Conservation (phyloP, 352 stramenopile genomes). For the Plasmopara muralis region DNA sequence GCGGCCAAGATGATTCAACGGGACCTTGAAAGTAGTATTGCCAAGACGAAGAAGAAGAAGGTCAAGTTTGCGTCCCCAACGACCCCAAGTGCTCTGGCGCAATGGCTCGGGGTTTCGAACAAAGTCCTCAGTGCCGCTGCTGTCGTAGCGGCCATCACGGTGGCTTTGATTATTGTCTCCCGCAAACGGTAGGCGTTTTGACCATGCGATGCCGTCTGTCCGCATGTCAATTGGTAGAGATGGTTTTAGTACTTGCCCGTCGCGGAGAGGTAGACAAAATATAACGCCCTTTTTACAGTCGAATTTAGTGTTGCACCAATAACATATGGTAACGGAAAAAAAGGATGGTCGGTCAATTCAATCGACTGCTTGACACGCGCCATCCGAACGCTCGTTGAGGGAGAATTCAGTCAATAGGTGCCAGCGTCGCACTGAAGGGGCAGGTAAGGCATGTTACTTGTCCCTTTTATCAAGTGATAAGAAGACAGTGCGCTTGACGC, state of each 20-base stretch:
- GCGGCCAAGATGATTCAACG: slow-evolving; percentile 67
- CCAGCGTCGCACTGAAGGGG: too few relatives aligned
- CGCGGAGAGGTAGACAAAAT: too few relatives aligned
- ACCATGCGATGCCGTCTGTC: neutral
- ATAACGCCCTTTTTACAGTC: too few relatives aligned
- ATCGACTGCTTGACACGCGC: neutral
- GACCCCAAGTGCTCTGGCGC: slow-evolving; percentile 19
- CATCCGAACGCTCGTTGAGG: too few relatives aligned
- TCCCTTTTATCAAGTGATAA: too few relatives aligned
- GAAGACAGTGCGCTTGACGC: too few relatives aligned
- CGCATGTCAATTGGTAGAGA: too few relatives aligned
- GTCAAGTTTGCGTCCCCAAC: slow-evolving; percentile 28
- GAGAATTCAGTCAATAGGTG: too few relatives aligned
- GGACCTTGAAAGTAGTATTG: slow-evolving; percentile 37
- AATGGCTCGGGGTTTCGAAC: slow-evolving; percentile 29
- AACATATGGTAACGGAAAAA: too few relatives aligned
- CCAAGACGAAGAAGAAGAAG: slow-evolving; percentile 26
- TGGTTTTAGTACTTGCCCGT: too few relatives aligned
- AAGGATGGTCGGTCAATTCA: neutral
- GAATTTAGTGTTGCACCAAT: too few relatives aligned
- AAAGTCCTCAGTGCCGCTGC: slow-evolving; percentile 16
- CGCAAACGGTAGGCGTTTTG: slow-evolving; percentile 14
- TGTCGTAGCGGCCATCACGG: slow-evolving; percentile 13
- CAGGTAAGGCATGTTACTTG: too few relatives aligned
- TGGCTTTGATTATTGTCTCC: slow-evolving; percentile 18